Percentiles rank a stretch among this genome's conserved stretches.
These are phyloP conservation scores for Turnera subulata DNA, from an alignment of 345 rosid species.

Conservation along the genomic window DNA sequence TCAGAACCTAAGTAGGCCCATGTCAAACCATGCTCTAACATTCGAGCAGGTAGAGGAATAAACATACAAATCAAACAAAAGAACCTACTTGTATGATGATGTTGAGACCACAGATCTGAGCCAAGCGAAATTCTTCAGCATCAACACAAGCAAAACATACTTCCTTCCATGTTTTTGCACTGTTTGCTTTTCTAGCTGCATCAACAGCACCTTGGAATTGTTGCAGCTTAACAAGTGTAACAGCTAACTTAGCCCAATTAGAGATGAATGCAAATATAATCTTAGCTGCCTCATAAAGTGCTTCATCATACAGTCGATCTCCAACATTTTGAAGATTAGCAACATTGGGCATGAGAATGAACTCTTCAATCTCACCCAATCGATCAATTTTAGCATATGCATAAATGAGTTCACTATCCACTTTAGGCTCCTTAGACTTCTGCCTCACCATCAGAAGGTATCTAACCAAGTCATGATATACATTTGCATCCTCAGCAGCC, in stretches of 20 bases:
- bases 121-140: constrained; percentile 90
- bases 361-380: constrained; percentile 78
- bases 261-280: constrained; percentile 85
- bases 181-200: constrained; percentile 96
- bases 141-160: constrained; percentile 97
- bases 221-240: constrained; percentile 79
- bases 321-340: constrained; percentile 91
- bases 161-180: constrained; percentile 97
- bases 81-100: constrained; percentile 71
- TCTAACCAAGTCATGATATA: constrained; percentile 82
- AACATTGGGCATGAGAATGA: constrained; percentile 94
- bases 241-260: constrained; percentile 96
- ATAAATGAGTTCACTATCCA: constrained; percentile 79
- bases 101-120: constrained; percentile 93
- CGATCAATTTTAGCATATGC: constrained; percentile 91
- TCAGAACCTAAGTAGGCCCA: background rate
- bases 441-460: constrained; percentile 97
- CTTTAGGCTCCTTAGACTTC: constrained; percentile 92
- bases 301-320: constrained; percentile 84
- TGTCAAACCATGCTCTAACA: too few relatives aligned
- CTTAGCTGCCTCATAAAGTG: constrained; percentile 88
- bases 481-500: constrained; percentile 65
- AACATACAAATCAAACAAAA: background rate
- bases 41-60: background rate
- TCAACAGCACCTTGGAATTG: constrained; percentile 98